Evolutionary conservation across 23 red algal genomes (phyloP).

Genomic region (Gracilaria gracilis): DNA sequence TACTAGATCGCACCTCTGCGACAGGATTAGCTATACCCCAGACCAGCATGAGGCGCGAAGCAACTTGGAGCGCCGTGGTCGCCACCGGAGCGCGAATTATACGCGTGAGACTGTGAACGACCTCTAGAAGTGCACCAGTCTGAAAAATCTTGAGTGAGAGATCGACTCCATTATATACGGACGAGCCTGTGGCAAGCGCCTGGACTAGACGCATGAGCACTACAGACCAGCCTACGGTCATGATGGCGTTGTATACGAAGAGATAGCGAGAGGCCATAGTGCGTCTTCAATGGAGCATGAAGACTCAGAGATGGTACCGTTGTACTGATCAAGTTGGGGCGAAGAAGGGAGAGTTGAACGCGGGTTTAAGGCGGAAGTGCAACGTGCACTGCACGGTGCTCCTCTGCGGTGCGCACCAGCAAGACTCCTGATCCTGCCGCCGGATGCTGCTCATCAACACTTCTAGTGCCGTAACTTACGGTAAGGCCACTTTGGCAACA

Average conservation of each 20-base stretch:
- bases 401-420: too few relatives aligned
- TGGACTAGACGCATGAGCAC: conserved; percentile 45
- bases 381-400: too few relatives aligned
- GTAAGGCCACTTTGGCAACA: too few relatives aligned
- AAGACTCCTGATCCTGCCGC: too few relatives aligned
- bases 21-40: conserved; percentile 76
- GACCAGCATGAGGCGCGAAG: conserved; percentile 85
- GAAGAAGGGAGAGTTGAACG: not conserved
- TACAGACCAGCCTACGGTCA: conserved; percentile 73
- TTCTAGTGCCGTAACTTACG: too few relatives aligned
- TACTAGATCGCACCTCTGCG: conserved; percentile 31
- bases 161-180: conserved; percentile 48
- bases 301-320: not conserved
- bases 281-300: not conserved
- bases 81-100: conserved; percentile 77
- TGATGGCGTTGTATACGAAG: conserved; percentile 73
- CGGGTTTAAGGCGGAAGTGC: too few relatives aligned
- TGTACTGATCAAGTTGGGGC: not conserved
- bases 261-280: conserved; percentile 68
- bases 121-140: conserved; percentile 78
- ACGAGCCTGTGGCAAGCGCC: conserved; percentile 2
- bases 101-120: conserved; percentile 78
- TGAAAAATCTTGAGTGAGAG: conserved; percentile 76
- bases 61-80: conserved; percentile 84
- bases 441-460: too few relatives aligned